Conservation (phyloP, 768 basidiomycete genomes). For the Suillus paluster region DNA sequence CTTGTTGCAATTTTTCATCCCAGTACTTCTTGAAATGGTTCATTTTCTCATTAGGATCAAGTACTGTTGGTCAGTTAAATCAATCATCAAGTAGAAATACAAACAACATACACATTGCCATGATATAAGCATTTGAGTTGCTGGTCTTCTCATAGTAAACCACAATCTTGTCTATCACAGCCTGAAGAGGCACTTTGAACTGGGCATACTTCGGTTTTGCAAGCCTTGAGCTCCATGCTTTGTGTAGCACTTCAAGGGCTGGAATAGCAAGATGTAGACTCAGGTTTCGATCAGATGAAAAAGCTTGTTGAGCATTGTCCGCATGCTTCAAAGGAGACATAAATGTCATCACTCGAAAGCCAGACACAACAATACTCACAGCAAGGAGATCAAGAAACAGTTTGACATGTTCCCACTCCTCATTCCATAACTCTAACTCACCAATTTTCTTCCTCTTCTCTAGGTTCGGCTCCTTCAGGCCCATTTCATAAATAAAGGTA, state of each 20-base stretch:
- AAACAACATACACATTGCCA: conserved; percentile 34
- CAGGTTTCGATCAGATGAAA: conserved; percentile 30
- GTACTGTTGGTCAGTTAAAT: conserved; percentile 16
- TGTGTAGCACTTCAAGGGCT: conserved; percentile 33
- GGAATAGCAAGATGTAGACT: conserved; percentile 33
- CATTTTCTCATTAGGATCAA: conserved; percentile 28
- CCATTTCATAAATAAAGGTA: conserved; percentile 29
- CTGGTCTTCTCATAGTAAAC: conserved; percentile 39
- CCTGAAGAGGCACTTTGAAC: conserved; percentile 29
- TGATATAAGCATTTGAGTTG: conserved; percentile 36
- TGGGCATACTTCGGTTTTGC: conserved; percentile 16
- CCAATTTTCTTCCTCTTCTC: conserved; percentile 22
- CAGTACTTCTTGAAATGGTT: conserved; percentile 33
- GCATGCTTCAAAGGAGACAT: conserved; percentile 23
- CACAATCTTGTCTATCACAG: conserved; percentile 34
- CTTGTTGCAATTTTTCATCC: conserved; percentile 18
- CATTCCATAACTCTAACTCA: conserved; percentile 11
- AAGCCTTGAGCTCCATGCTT: conserved; percentile 24
- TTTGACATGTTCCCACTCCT: conserved; percentile 28
- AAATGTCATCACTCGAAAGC: background rate
- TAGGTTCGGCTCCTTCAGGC: conserved; percentile 17
- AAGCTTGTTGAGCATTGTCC: conserved; percentile 35
- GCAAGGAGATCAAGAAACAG: conserved; percentile 22
- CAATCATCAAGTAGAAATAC: too few relatives aligned
- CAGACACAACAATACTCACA: conserved; percentile 12